Evolutionary conservation across 164 flowering plant genomes (phyloP).

Genomic region (Akebia trifoliata): DNA sequence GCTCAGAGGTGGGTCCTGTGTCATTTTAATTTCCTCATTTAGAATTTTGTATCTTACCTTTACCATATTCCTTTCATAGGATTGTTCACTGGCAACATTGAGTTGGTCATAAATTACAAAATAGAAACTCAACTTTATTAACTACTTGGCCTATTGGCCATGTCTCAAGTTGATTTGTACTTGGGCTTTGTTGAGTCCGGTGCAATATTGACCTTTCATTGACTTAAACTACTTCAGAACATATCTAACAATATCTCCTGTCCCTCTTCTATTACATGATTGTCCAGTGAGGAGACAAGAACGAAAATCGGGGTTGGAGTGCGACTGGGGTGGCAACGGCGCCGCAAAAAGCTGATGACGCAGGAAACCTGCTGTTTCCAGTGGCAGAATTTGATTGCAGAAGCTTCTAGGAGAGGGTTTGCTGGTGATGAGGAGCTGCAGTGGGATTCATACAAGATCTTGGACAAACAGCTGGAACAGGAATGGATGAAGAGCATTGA

Average conservation of each 20-base stretch:
- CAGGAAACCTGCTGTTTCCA: conserved; percentile 70
- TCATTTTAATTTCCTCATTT: conserved; percentile 1
- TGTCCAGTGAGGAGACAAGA: conserved; percentile 70
- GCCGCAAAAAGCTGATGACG: conserved; percentile 49
- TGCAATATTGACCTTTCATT: not conserved
- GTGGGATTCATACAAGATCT: conserved; percentile 73
- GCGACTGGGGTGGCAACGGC: conserved; percentile 69
- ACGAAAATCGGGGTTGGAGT: conserved; percentile 74
- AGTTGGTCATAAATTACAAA: too few relatives aligned
- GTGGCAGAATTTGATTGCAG: conserved; percentile 87
- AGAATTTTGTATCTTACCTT: not conserved
- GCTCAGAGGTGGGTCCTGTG: conserved; percentile 63
- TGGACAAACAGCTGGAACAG: conserved; percentile 47
- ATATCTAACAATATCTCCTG: not conserved
- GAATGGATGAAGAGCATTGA: conserved; percentile 75
- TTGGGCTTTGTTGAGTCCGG: not conserved
- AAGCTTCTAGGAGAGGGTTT: conserved; percentile 66
- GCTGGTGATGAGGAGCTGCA: conserved; percentile 65
- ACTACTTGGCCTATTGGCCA: not conserved
- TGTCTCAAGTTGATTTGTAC: not conserved
- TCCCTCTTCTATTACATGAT: conserved; percentile 4
- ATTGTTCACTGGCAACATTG: too few relatives aligned
- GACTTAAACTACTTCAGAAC: not conserved
- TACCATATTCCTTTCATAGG: conserved; percentile 1
- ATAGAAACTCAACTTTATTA: not conserved